These are phyloP conservation scores for Suillus spraguei DNA, from an alignment of 768 basidiomycete genomes.

Conservation along the genomic window DNA sequence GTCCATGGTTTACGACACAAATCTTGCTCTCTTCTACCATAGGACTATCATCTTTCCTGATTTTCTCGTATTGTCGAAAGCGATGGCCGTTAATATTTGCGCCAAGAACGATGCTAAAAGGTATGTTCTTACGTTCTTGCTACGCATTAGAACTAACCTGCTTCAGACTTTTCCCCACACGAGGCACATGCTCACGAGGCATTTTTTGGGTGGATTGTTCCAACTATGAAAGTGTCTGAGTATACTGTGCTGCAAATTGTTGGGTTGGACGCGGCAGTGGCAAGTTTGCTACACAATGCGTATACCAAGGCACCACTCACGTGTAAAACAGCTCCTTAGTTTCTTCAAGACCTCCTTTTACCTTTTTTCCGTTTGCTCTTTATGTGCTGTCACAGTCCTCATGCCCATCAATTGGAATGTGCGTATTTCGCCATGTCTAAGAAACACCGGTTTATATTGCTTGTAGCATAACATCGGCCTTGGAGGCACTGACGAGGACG, in stretches of 20 bases:
- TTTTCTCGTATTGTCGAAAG: constrained; percentile 88
- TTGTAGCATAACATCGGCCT: constrained; percentile 71
- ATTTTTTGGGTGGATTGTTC: constrained; percentile 96
- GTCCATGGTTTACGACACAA: constrained; percentile 96
- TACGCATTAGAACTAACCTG: constrained; percentile 12
- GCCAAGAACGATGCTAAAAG: constrained; percentile 93
- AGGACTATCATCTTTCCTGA: constrained; percentile 77
- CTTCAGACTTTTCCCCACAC: constrained; percentile 86
- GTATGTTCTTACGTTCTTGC: constrained; percentile 42
- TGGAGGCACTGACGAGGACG: constrained; percentile 45
- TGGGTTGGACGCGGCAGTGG: constrained; percentile 95
- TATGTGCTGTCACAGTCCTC: constrained; percentile 80
- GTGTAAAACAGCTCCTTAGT: constrained; percentile 70
- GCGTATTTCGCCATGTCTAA: constrained; percentile 27
- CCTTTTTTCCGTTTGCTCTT: constrained; percentile 83
- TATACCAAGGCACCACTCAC: neutral
- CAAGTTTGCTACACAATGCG: constrained; percentile 41
- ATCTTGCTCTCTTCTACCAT: constrained; percentile 75
- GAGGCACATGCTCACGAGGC: constrained; percentile 86
- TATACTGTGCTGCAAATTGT: constrained; percentile 95
- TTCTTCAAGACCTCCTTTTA: constrained; percentile 97
- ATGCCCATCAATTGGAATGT: constrained; percentile 97
- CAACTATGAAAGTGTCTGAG: constrained; percentile 88
- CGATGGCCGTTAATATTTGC: constrained; percentile 91
- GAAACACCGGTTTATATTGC: constrained; percentile 5